Percentiles rank a stretch among this genome's conserved stretches.
phyloP scores from a whole-genome alignment of 2,329 filamentous ascomycete species.

The Beauveria australis region DNA sequence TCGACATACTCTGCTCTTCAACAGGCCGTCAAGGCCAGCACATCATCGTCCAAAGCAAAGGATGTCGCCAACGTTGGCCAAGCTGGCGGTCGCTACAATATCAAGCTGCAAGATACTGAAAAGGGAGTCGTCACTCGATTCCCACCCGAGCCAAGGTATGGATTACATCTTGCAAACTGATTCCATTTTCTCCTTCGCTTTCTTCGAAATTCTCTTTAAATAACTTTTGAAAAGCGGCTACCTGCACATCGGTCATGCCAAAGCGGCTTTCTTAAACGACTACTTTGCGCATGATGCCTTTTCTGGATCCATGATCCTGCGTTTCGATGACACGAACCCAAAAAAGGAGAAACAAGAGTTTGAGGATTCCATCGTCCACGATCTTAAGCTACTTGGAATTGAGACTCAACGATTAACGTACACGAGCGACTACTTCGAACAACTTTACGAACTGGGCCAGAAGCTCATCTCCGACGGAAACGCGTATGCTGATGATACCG shows the following conservation, averaged over 20 bases:
- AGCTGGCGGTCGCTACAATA: constrained; percentile 51
- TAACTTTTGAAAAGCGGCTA: constrained; percentile 47
- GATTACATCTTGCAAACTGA: constrained; percentile 10
- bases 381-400: constrained; percentile 76
- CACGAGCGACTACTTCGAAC: constrained; percentile 92
- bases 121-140: constrained; percentile 80
- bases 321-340: constrained; percentile 91
- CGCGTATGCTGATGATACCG: constrained; percentile 91
- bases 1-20: background rate
- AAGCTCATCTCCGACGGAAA: constrained; percentile 75
- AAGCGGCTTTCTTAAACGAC: constrained; percentile 78
- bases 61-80: background rate
- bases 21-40: background rate
- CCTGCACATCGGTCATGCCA: constrained; percentile 83
- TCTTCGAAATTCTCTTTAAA: background rate
- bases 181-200: too few species aligned
- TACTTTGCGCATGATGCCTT: constrained; percentile 90
- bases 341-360: constrained; percentile 88
- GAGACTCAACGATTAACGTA: constrained; percentile 74
- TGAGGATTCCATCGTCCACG: constrained; percentile 79
- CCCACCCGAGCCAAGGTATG: constrained; percentile 75
- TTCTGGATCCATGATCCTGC: constrained; percentile 72
- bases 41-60: background rate
- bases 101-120: constrained; percentile 68
- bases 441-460: constrained; percentile 78